phyloP scores from a whole-genome alignment of 257 asterid species.

The Solanum medicagineum region DNA sequence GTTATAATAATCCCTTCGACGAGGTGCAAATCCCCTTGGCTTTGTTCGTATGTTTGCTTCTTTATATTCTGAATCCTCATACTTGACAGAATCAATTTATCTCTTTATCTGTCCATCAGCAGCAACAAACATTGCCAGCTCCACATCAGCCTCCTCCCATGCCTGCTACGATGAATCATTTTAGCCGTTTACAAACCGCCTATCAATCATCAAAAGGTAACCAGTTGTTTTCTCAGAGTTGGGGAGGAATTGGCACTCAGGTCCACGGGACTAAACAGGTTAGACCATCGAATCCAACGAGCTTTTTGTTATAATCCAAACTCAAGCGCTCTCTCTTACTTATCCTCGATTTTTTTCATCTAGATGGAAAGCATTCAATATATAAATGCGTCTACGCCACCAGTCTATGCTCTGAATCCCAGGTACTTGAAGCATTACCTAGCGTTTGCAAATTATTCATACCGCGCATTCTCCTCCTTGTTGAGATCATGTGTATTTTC shows the following conservation, averaged over 20 bases:
- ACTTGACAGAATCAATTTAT: background rate
- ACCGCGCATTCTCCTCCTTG: background rate
- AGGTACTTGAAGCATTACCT: background rate
- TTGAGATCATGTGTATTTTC: background rate
- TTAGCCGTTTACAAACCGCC: background rate
- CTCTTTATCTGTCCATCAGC: background rate
- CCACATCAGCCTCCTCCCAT: background rate
- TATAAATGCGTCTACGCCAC: background rate
- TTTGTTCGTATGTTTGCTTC: background rate
- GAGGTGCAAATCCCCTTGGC: background rate
- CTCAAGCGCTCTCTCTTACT: background rate
- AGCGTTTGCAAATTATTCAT: background rate
- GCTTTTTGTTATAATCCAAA: background rate
- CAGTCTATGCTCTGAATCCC: conserved; percentile 1
- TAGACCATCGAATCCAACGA: background rate
- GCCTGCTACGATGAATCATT: conserved; percentile 5
- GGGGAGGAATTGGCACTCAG: conserved; percentile 3
- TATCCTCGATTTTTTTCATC: background rate
- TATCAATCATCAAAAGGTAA: background rate
- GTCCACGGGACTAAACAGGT: conserved; percentile 15
- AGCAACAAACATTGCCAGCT: background rate
- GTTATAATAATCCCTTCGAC: background rate
- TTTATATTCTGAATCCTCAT: background rate
- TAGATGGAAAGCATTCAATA: conserved; percentile 13
- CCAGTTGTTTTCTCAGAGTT: background rate